Evolutionary conservation across 129 eudicot genomes (phyloP).

Genomic region (Centella asiatica): DNA sequence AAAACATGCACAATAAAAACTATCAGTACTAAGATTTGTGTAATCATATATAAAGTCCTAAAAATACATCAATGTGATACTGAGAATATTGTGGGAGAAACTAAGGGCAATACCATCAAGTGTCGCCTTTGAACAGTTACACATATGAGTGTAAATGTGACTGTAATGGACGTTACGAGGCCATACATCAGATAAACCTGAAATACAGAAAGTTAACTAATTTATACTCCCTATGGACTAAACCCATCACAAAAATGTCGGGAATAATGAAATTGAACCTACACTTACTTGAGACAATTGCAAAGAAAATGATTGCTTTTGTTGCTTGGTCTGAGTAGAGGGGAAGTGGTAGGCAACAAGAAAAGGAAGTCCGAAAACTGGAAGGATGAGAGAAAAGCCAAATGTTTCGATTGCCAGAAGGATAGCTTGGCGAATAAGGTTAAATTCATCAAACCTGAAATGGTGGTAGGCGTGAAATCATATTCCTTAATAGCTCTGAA

Average conservation of each 20-base stretch:
- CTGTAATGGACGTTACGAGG: constrained; percentile 42
- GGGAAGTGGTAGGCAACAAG: constrained; percentile 39
- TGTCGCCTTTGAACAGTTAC: constrained; percentile 91
- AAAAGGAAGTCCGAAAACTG: constrained; percentile 81
- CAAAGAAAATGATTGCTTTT: constrained; percentile 22
- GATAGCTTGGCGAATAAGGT: constrained; percentile 79
- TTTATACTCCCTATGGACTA: neutral
- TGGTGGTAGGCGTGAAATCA: neutral
- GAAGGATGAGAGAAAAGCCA: constrained; percentile 89
- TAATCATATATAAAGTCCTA: no score
- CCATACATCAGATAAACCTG: constrained; percentile 91
- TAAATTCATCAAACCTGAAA: constrained; percentile 87
- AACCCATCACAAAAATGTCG: neutral
- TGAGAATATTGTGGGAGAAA: neutral
- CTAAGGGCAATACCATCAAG: constrained; percentile 70
- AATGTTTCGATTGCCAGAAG: constrained; percentile 81
- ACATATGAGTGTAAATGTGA: constrained; percentile 63
- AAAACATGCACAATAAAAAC: neutral
- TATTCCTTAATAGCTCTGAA: neutral
- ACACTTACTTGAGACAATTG: constrained; percentile 62
- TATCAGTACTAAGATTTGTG: neutral
- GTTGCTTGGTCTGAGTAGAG: constrained; percentile 23
- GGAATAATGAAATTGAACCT: neutral
- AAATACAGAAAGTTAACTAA: constrained; percentile 13
- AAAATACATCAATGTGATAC: neutral